Base-by-base conservation (phyloP, 768 basidiomycete genomes). In the Termitomyces sp. region DNA sequence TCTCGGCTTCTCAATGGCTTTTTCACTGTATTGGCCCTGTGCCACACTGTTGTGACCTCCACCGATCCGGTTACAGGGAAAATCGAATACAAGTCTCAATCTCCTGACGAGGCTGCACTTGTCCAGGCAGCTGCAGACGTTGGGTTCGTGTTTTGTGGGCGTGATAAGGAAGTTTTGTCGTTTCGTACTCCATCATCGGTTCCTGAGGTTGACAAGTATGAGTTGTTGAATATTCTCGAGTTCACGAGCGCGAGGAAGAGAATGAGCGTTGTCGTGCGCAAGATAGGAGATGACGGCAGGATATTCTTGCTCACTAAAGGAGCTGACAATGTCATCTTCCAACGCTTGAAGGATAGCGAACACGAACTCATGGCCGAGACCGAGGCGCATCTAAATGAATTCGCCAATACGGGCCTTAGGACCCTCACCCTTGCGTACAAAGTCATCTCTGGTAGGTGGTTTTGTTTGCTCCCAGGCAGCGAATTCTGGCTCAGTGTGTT, bases 101-200 rank as follows among this genome's bases (percentile, higher is more conserved):
- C 87, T 0, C 96, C 96, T 9, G 96, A 98, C 66, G 96, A 98
- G 75, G 90, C 94, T n/a, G 96, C 96, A 5, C 81, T 98, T 39
- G 96, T 98, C 3, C 94, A 95, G 67, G 93, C 95, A 33, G 95
- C 96, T 3, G 94, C 96, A 22, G 95, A 98, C 68, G 85, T 90
- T 28, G 96, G 96, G 0, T 98, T 90, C 71, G 81, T 93, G 56
- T 98, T 98, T 77, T 83, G 86, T 29, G 95, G 96, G 4, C 81
- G 92, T 56, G 94, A 98, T 62, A 84, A 81, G 61, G 93, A 96
- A 66, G 77, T 83, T 10, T 70, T 98, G 34, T 74, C 75, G 22
- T 70, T 94, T 55, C 84, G 85, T 64, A 93, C 92, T 5, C 94
- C 95, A 5, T 89, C 87, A 66, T 79, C 81, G 6, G 61, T 54